A percentile compares a stretch with the other conserved stretches of the same genome.
These are phyloP conservation scores for Psilocybe sp. DNA, from an alignment of 768 basidiomycete genomes.

Conservation along the genomic window DNA sequence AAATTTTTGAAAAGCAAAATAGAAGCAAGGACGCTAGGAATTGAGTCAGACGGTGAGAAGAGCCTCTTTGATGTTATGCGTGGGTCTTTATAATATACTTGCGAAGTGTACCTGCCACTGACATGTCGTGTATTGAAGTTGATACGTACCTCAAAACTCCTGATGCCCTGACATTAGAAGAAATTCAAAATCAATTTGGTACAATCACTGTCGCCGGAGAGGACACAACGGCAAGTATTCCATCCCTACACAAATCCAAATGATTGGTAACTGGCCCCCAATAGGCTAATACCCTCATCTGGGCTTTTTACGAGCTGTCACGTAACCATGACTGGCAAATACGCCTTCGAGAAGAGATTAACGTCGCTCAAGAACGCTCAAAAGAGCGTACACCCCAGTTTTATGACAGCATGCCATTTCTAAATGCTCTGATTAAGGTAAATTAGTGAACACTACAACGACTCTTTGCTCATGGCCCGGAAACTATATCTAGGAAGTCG, in stretches of 20 bases:
- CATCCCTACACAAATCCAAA: neutral
- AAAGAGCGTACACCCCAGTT: neutral
- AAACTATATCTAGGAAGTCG: neutral
- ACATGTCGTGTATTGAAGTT: too few relatives aligned
- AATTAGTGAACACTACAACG: too few relatives aligned
- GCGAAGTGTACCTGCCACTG: too few relatives aligned
- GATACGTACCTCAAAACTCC: neutral
- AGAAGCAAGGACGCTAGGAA: neutral
- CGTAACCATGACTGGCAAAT: conserved; percentile 1
- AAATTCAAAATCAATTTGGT: conserved; percentile 6
- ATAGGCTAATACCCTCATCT: conserved; percentile 5
- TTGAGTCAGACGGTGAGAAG: neutral
- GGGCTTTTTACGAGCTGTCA: conserved; percentile 4
- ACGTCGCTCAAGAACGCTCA: neutral
- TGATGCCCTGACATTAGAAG: neutral
- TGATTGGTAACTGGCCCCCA: too few relatives aligned
- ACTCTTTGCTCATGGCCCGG: too few relatives aligned
- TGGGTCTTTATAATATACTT: too few relatives aligned
- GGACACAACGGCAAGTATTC: conserved; percentile 4
- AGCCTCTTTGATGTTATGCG: neutral
- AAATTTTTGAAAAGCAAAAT: neutral
- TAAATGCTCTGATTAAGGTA: conserved; percentile 7
- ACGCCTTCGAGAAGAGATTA: conserved; percentile 1
- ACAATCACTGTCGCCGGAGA: conserved; percentile 4
- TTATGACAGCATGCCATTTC: conserved; percentile 5